Evolutionary conservation across 108 stramenopile genomes (phyloP).

Genomic region (Pseudonitzschia delicatissima): DNA sequence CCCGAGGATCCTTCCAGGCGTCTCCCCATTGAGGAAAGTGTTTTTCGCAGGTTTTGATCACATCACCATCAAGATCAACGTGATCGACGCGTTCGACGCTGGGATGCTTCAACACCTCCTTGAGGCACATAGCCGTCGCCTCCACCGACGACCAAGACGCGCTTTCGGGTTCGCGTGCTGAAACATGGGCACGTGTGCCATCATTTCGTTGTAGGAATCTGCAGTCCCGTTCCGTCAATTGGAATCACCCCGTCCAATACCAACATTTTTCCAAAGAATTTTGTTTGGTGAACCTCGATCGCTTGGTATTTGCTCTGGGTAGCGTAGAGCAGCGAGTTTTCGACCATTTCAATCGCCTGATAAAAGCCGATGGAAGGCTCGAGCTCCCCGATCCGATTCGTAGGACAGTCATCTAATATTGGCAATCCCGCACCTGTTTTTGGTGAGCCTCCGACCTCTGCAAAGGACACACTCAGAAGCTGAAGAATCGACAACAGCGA

Average conservation of each 20-base stretch:
- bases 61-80: slow-evolving; percentile 75
- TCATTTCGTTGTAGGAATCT: slow-evolving; percentile 84
- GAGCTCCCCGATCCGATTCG: slow-evolving; percentile 33
- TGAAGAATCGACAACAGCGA: not conserved
- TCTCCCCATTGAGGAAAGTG: slow-evolving; percentile 65
- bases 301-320: slow-evolving; percentile 58
- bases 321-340: slow-evolving; percentile 42
- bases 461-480: not conserved
- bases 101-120: slow-evolving; percentile 23
- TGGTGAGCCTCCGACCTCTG: not conserved
- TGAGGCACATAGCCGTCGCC: slow-evolving; percentile 67
- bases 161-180: slow-evolving; percentile 54
- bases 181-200: slow-evolving; percentile 80
- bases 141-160: slow-evolving; percentile 70
- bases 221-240: slow-evolving; percentile 79
- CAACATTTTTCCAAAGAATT: slow-evolving; percentile 66
- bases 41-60: slow-evolving; percentile 56
- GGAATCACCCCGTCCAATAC: slow-evolving; percentile 67
- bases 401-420: not conserved
- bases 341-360: slow-evolving; percentile 37
- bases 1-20: slow-evolving; percentile 73
- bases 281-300: slow-evolving; percentile 61
- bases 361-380: slow-evolving; percentile 43
- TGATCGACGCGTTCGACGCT: slow-evolving; percentile 46
- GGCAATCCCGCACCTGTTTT: not conserved